phyloP scores from a whole-genome alignment of 805 yeast species.

The Barnettozyma vustinii region DNA sequence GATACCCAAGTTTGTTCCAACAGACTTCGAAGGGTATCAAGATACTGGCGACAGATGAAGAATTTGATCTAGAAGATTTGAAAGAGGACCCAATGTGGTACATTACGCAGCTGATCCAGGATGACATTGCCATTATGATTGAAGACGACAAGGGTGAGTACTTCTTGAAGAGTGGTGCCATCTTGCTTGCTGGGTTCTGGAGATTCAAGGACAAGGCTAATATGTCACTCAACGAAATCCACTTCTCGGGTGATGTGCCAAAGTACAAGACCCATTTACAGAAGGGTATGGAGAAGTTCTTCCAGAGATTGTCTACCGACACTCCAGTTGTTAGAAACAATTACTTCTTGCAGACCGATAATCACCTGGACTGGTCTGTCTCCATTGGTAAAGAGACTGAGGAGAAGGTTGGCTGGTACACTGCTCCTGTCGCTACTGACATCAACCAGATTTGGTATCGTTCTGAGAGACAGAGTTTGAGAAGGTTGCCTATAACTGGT shows the following conservation, averaged over 20 bases:
- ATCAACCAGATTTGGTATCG: constrained; percentile 47
- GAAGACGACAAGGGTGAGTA: constrained; percentile 56
- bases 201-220: constrained; percentile 55
- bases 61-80: constrained; percentile 28
- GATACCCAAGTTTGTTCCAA: constrained; percentile 52
- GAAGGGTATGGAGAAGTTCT: constrained; percentile 62
- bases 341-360: constrained; percentile 61
- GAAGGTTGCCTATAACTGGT: constrained; percentile 56
- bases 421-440: constrained; percentile 45
- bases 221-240: constrained; percentile 51
- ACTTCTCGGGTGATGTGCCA: constrained; percentile 65
- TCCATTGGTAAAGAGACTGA: constrained; percentile 55
- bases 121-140: constrained; percentile 63
- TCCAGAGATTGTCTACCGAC: constrained; percentile 49
- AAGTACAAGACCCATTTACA: constrained; percentile 53
- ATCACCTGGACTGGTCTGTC: constrained; percentile 56
- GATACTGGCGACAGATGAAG: constrained; percentile 50
- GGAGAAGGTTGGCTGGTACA: constrained; percentile 57
- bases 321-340: constrained; percentile 63
- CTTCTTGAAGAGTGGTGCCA: constrained; percentile 53
- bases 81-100: constrained; percentile 53
- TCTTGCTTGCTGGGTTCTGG: constrained; percentile 67
- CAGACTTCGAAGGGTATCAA: constrained; percentile 16
- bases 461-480: constrained; percentile 59
- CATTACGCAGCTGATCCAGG: constrained; percentile 55